Evolutionary conservation across 1,284 basidiomycete species (phyloP), one percentile per base, ranked within the genome.

Genomic region (Amylostereum areolatum): DNA sequence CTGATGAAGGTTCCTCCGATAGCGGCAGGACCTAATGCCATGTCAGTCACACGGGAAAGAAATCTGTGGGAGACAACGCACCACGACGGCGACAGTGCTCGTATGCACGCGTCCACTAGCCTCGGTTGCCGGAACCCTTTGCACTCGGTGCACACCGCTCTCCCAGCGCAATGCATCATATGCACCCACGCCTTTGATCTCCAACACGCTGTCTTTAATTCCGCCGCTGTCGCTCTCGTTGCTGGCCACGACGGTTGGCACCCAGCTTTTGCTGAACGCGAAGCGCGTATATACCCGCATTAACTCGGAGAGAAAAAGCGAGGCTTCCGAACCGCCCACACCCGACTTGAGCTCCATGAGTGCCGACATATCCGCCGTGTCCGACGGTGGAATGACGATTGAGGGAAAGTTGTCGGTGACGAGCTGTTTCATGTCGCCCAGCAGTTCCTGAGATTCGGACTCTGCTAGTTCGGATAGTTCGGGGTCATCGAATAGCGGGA

Each of bases 61-160:
- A 7, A 3, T 39, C 34, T 33, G 29, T n/a, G 39, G 47, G 49
- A 55, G 18, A 24, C 18, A 24, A 70, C 84, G 56, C 58, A 94
- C 94, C 48, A 96, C 79, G 25, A 92, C 79, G 2, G 92, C 83
- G 10, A 95, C 89, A 0, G 96, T 97, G 60, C 92, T 95, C 0
- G 94, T 97, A 62, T 99, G 96, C 18, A 93, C 81, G 48, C 96
- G 75, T 3, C 94, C 94, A 48, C 81, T 81, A 1, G 85, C 75
- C 57, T 97, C 94, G 1, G 94, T 98, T 1, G 82, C 81, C 0
- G 96, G 97, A 1, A 99, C 89, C 28, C 97, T 72, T 70, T 99
- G 96, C 0, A 99, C 93, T 4, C 96, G 78, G 69, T 99, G 96
- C 0, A 99, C 93, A 3, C 96, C 97, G 49, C 89, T 93, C 66